These are phyloP conservation scores for Diplogelasinospora grovesii DNA, from an alignment of 495 filamentous ascomycete species.

Conservation along the genomic window DNA sequence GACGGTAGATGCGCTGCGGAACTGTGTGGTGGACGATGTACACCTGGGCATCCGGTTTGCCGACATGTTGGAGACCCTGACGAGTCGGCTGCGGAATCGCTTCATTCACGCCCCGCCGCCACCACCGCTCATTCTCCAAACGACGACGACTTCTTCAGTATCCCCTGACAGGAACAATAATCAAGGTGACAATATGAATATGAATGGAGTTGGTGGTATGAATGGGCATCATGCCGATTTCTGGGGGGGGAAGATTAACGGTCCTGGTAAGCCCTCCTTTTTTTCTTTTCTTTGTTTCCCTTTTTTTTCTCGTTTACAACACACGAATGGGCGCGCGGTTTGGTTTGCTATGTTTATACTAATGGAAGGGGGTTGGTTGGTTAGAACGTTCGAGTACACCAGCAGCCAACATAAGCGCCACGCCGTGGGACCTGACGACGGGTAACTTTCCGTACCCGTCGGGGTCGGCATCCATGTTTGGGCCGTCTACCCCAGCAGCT, in stretches of 20 bases:
- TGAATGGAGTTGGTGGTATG: slow-evolving; percentile 31
- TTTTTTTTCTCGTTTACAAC: neutral
- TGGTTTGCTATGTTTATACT: too few species aligned
- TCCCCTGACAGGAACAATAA: slow-evolving; percentile 26
- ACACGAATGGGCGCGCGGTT: neutral
- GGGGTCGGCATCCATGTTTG: slow-evolving; percentile 40
- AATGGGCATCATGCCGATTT: too few species aligned
- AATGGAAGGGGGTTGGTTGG: too few species aligned
- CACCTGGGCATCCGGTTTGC: slow-evolving; percentile 92
- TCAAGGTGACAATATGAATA: slow-evolving; percentile 2
- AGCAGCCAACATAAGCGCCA: slow-evolving; percentile 48
- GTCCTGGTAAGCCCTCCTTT: slow-evolving; percentile 16
- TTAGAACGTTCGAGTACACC: slow-evolving; percentile 40
- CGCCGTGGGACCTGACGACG: slow-evolving; percentile 44
- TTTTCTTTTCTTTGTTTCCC: slow-evolving; percentile 4
- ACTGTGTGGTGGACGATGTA: slow-evolving; percentile 88
- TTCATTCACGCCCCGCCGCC: slow-evolving; percentile 57
- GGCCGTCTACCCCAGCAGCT: slow-evolving; percentile 37
- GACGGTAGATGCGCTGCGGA: slow-evolving; percentile 71
- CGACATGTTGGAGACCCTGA: slow-evolving; percentile 80
- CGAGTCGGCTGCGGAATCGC: slow-evolving; percentile 62
- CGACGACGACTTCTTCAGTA: slow-evolving; percentile 34
- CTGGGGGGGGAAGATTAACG: slow-evolving; percentile 13
- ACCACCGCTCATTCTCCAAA: slow-evolving; percentile 18
- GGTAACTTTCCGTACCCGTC: slow-evolving; percentile 43